A percentile compares a stretch with the other conserved stretches of the same genome.
These are phyloP conservation scores for Aspergillus kassunensis DNA, from an alignment of 495 filamentous ascomycete species.

Conservation along the genomic window DNA sequence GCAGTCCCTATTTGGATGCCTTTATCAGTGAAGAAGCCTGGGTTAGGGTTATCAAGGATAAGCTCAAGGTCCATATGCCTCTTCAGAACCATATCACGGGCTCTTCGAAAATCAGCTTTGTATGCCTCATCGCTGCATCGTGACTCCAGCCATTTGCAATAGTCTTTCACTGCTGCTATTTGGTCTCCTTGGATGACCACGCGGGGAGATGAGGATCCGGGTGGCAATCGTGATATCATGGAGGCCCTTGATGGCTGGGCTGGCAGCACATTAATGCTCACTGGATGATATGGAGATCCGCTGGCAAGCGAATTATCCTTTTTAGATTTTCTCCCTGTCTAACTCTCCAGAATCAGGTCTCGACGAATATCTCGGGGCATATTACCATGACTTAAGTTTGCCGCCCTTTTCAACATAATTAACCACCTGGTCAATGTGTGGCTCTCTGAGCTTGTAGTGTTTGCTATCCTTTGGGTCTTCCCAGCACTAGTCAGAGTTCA, in stretches of 20 bases:
- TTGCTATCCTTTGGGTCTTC: not conserved
- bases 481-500: not conserved
- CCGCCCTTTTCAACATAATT: not conserved
- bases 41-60: constrained; percentile 16
- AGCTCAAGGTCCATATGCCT: constrained; percentile 21
- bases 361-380: not conserved
- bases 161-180: constrained; percentile 7
- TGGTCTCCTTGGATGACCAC: not conserved
- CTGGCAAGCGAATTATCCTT: not conserved
- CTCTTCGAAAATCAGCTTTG: constrained; percentile 20
- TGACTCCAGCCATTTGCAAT: constrained; percentile 23
- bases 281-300: not conserved
- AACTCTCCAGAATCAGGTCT: not conserved
- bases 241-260: not conserved
- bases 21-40: constrained; percentile 19
- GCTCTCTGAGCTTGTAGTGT: not conserved
- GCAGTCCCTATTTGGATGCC: constrained; percentile 23
- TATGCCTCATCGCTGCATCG: constrained; percentile 16
- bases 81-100: constrained; percentile 17
- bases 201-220: not conserved
- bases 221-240: not conserved
- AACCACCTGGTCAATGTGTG: not conserved
- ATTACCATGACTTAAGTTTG: not conserved
- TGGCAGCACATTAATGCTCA: not conserved
- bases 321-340: not conserved